Percentiles rank a stretch among this genome's conserved stretches.
These are phyloP conservation scores for Tripidium arundinaceum DNA, from an alignment of 202 grass and related monocot genomes.

Conservation along the genomic window DNA sequence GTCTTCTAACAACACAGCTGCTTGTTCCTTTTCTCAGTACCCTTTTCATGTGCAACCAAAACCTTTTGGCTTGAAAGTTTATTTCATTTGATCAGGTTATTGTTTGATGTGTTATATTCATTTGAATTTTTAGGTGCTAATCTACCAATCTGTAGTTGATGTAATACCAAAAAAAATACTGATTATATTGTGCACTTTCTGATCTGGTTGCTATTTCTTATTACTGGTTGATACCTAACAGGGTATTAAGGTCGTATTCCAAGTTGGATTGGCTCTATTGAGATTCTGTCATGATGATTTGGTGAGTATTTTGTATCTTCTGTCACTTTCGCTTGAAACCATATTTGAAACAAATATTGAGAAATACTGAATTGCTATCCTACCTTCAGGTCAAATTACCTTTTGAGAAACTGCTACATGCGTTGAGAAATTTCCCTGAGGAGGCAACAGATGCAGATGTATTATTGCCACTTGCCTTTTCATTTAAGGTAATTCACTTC, in stretches of 20 bases:
- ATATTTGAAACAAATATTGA: not conserved
- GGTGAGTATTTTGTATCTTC: slow-evolving; percentile 43
- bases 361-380: slow-evolving; percentile 14
- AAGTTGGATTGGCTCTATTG: slow-evolving; percentile 86
- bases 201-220: slow-evolving; percentile 9
- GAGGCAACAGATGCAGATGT: slow-evolving; percentile 80
- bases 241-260: slow-evolving; percentile 90
- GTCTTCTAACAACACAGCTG: too few relatives aligned
- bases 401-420: slow-evolving; percentile 79
- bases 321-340: not conserved
- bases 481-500: too few relatives aligned
- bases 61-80: too few relatives aligned
- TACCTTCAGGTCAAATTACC: slow-evolving; percentile 71
- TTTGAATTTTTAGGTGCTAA: too few relatives aligned
- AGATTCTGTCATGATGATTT: slow-evolving; percentile 90
- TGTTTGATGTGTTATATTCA: too few relatives aligned
- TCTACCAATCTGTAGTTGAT: too few relatives aligned
- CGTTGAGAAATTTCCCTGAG: slow-evolving; percentile 80
- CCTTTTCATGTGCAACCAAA: too few relatives aligned
- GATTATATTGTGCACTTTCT: slow-evolving; percentile 17
- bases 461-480: slow-evolving; percentile 70
- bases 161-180: too few relatives aligned
- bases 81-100: too few relatives aligned
- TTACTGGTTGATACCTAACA: not conserved
- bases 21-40: too few relatives aligned